A percentile compares a stretch with the other conserved stretches of the same genome.
Evolutionary conservation across 306 rosid genomes (phyloP).

Genomic region (Cucurbita ficifolia): DNA sequence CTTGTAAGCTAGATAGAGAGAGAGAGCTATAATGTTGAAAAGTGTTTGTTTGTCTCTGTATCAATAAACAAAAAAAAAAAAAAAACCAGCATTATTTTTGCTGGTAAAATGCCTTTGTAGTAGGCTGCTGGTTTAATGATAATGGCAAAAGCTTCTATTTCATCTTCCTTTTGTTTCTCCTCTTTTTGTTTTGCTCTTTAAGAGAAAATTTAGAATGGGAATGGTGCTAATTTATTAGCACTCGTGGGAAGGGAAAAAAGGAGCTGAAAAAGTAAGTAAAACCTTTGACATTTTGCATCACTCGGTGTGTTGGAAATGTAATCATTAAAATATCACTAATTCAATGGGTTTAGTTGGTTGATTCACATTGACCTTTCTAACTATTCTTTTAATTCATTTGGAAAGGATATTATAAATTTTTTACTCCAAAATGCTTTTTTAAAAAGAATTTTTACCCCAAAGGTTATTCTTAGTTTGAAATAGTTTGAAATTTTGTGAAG

Average conservation of each 20-base stretch:
- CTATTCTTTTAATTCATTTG: background rate
- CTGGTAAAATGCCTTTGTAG: background rate
- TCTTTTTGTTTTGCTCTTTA: background rate
- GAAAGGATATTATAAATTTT: background rate
- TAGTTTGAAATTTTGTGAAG: too few species aligned
- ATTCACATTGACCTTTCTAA: background rate
- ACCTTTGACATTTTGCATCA: background rate
- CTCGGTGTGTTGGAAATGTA: background rate
- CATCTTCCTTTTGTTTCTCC: background rate
- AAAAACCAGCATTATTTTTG: background rate
- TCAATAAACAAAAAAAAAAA: constrained; percentile 24
- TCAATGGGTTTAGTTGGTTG: background rate
- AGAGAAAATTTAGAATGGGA: background rate
- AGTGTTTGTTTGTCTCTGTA: constrained; percentile 18
- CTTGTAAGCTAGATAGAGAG: constrained; percentile 1
- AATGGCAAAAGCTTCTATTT: constrained; percentile 10
- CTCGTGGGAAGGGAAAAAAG: constrained; percentile 16
- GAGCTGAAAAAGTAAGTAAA: background rate
- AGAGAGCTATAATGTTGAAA: too few species aligned
- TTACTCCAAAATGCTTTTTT: too few species aligned
- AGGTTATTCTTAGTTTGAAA: too few species aligned
- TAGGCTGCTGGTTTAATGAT: background rate
- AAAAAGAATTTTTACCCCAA: too few species aligned
- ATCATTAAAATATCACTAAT: background rate
- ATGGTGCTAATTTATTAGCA: constrained; percentile 13